A percentile compares a stretch with the other conserved stretches of the same genome.
Evolutionary conservation across 2,329 filamentous ascomycete genomes (phyloP).

Genomic region (Stenocarpella maydis): DNA sequence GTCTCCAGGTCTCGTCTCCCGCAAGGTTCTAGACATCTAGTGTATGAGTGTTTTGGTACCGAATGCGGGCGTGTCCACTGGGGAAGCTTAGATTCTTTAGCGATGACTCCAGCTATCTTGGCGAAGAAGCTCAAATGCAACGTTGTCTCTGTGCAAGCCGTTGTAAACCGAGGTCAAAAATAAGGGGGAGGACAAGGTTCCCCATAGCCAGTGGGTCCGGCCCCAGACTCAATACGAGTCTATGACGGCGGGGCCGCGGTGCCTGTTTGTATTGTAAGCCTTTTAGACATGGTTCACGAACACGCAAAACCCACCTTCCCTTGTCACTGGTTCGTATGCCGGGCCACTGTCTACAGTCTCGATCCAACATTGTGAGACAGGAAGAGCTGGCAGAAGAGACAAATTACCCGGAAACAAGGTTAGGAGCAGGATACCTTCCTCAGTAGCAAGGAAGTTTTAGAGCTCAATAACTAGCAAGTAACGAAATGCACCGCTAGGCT

Average conservation of each 20-base stretch:
- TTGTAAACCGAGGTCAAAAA: slow-evolving; percentile 8
- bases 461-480: background rate
- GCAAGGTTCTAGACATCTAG: no score
- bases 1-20: no score
- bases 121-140: background rate
- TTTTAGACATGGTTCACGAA: slow-evolving; percentile 10
- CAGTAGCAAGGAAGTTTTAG: no score
- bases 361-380: background rate
- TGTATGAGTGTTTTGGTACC: no score
- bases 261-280: background rate
- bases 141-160: background rate
- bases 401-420: background rate
- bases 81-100: background rate
- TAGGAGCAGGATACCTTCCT: background rate
- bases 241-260: slow-evolving; percentile 1
- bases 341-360: background rate
- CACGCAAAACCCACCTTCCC: background rate
- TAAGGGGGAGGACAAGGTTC: slow-evolving; percentile 18
- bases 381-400: background rate
- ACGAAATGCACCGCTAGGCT: background rate
- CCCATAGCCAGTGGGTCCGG: slow-evolving; percentile 7
- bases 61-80: no score
- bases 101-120: background rate
- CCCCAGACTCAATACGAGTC: slow-evolving; percentile 14
- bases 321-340: background rate